Evolutionary conservation across 345 rosid species (phyloP).

Genomic region (Carallia brachiata): DNA sequence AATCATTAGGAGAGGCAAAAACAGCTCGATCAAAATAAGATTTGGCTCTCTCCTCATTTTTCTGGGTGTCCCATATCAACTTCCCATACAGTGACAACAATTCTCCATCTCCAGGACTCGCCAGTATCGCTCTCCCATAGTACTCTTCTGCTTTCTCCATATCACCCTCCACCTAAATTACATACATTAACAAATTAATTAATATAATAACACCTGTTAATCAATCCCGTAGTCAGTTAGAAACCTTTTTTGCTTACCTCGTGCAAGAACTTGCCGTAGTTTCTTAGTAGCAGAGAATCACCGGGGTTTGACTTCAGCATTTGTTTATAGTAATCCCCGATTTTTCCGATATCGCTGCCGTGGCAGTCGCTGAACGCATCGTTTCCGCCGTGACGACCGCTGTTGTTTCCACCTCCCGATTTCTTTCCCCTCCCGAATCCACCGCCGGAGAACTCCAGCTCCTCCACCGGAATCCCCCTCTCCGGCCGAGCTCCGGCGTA

Average conservation of each 20-base stretch:
- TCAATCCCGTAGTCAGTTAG: background rate
- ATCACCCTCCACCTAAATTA: conserved; percentile 64
- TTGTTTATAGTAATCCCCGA: conserved; percentile 64
- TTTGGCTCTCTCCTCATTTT: conserved; percentile 60
- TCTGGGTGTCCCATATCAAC: conserved; percentile 67
- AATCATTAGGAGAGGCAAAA: conserved; percentile 63
- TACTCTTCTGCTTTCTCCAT: conserved; percentile 58
- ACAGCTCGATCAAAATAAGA: conserved; percentile 71
- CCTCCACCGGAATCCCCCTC: conserved; percentile 39
- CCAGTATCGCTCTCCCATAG: conserved; percentile 77
- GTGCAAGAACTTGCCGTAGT: conserved; percentile 69
- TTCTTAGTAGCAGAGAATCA: conserved; percentile 62
- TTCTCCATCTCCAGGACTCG: conserved; percentile 77
- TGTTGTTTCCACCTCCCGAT: conserved; percentile 15
- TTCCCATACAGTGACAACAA: conserved; percentile 66
- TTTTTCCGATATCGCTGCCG: conserved; percentile 33
- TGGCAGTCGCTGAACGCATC: conserved; percentile 1
- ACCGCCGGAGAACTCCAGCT: conserved; percentile 31
- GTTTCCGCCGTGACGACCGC: conserved; percentile 18
- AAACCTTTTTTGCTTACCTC: conserved; percentile 44
- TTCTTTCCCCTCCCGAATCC: conserved; percentile 34
- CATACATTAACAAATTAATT: background rate
- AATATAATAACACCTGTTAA: background rate
- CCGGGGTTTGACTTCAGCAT: conserved; percentile 64
- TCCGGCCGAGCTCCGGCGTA: conserved; percentile 33